Evolutionary conservation across 257 asterid species (phyloP), one percentile per base, ranked within the genome.

Genomic region (Solanum okadae): DNA sequence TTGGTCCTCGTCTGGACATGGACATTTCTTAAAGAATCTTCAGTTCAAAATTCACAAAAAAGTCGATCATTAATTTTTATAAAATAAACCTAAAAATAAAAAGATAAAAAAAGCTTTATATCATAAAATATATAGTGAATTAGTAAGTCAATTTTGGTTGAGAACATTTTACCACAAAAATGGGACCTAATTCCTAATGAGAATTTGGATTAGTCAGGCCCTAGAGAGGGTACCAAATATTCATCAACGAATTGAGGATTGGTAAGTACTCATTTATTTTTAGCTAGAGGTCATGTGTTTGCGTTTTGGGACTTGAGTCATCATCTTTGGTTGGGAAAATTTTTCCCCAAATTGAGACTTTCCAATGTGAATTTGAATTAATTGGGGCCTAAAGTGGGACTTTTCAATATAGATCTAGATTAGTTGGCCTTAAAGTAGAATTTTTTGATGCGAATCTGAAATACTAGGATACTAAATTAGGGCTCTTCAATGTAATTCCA

Each of bases 1-100:
- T 78, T 94, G 94, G 88, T 91, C 89, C 87, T 92, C 92, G 85
- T 94, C 92, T 8, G 96, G 98, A 83, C 90, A 90, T 23, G 92
- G 95, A 86, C 91, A 90, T 20, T 92, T 90, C 90, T 91, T 94
- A 87, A 92, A 94, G 91, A 91, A 94, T 89, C 97, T 95, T 70
- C 89, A 92, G 79, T 5, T 84, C 59, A 67, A 38, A 65, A 90
- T 33, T 59, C 29, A 86, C 61, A 22, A 72, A 27, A n/a, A 10
- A 38, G 33, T 16, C 65, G 5, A 3, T 2, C 5, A 65, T 14
- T 8, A 23, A 3, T 31, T 8, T 7, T 35, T 52, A 4, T 5
- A 27, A 52, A 67, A 67, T 5, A 49, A 83, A 29, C 71, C 2
- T 29, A 13, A 29, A 52, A 52, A 83, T 5, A 13, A 27, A 33